These are phyloP conservation scores for Tremella fuciformis DNA, from an alignment of 768 basidiomycete genomes.

Conservation along the genomic window DNA sequence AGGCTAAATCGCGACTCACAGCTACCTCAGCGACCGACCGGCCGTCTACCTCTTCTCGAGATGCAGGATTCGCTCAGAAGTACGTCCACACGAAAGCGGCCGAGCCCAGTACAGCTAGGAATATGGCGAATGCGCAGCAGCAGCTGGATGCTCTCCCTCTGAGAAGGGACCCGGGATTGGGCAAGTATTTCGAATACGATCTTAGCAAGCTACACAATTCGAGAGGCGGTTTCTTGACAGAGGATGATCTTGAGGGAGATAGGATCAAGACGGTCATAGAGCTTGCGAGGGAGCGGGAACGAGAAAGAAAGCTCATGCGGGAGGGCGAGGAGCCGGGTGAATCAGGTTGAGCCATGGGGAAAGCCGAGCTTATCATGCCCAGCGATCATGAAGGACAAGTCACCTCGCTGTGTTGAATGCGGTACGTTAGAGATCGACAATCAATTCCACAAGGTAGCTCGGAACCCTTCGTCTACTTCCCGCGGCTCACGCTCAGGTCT, in stretches of 20 bases:
- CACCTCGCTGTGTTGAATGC: constrained; percentile 81
- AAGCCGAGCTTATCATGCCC: constrained; percentile 7
- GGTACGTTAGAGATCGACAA: constrained; percentile 83
- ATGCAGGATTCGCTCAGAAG: constrained; percentile 12
- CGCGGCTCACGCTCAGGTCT: constrained; percentile 56
- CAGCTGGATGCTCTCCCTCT: constrained; percentile 28
- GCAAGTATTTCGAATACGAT: constrained; percentile 96
- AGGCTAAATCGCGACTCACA: constrained; percentile 41
- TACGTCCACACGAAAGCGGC: constrained; percentile 32
- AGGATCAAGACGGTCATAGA: constrained; percentile 69
- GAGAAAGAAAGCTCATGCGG: constrained; percentile 72
- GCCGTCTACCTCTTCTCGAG: constrained; percentile 16
- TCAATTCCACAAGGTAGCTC: constrained; percentile 61
- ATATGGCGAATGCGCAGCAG: constrained; percentile 19
- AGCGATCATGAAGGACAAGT: constrained; percentile 77
- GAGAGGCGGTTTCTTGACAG: constrained; percentile 89
- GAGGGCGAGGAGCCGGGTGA: constrained; percentile 54
- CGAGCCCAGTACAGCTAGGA: constrained; percentile 29
- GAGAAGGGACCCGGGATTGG: constrained; percentile 53
- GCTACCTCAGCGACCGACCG: neutral
- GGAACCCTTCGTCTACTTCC: neutral
- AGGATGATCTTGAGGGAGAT: constrained; percentile 64
- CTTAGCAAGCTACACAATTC: constrained; percentile 94
- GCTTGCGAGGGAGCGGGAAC: constrained; percentile 71
- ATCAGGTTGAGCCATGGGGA: constrained; percentile 14